phyloP scores from a whole-genome alignment of 352 stramenopile genomes.

The Aphanomyces stellatus region DNA sequence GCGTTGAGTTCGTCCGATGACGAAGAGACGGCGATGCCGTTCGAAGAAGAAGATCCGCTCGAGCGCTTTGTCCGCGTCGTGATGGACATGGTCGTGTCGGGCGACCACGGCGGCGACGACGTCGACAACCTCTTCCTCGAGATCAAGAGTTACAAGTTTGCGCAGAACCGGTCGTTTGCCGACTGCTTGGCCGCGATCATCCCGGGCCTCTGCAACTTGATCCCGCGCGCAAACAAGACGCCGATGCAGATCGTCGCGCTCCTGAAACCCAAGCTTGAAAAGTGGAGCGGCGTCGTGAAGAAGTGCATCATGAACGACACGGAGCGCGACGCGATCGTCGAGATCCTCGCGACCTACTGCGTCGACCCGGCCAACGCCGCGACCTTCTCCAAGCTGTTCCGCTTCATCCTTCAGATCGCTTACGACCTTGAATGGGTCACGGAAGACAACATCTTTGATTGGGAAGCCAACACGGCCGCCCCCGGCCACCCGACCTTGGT shows the following conservation, averaged over 20 bases:
- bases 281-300: constrained; percentile 87
- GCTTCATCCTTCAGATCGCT: constrained; percentile 90
- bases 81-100: constrained; percentile 70
- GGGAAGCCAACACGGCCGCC: constrained; percentile 54
- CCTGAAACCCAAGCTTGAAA: constrained; percentile 78
- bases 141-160: constrained; percentile 92
- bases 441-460: constrained; percentile 89
- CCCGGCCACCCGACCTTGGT: constrained; percentile 46
- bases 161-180: constrained; percentile 82
- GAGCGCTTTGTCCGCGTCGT: constrained; percentile 59
- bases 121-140: constrained; percentile 89
- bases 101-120: constrained; percentile 60
- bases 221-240: constrained; percentile 39
- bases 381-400: constrained; percentile 75
- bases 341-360: constrained; percentile 53
- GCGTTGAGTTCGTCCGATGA: constrained; percentile 68
- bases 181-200: constrained; percentile 73
- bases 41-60: constrained; percentile 38
- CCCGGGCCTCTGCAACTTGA: constrained; percentile 54
- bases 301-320: constrained; percentile 81
- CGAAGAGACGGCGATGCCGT: constrained; percentile 46
- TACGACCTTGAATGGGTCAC: constrained; percentile 90
- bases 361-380: constrained; percentile 34
- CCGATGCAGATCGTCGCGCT: constrained; percentile 61
- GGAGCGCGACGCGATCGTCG: constrained; percentile 54